Evolutionary conservation across 441 rosid species (phyloP).

Genomic region (Adansonia madagascariensis): DNA sequence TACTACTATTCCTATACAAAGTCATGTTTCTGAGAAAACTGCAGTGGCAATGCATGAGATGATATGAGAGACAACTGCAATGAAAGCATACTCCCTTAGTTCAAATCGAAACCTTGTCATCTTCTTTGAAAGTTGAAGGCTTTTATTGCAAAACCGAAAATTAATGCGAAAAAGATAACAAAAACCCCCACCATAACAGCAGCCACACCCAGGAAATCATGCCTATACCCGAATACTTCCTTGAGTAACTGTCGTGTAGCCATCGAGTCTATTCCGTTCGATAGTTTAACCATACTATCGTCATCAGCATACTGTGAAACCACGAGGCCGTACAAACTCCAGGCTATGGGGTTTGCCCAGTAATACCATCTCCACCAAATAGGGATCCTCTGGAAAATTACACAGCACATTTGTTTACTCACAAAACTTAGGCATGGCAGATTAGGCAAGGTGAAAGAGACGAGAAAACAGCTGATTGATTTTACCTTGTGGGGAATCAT

Average conservation of each 20-base stretch:
- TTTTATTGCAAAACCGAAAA: slow-evolving; percentile 84
- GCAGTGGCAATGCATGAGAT: background rate
- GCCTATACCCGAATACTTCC: slow-evolving; percentile 70
- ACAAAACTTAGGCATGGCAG: background rate
- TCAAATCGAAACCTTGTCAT: slow-evolving; percentile 38
- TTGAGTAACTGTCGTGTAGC: slow-evolving; percentile 56
- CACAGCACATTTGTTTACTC: background rate
- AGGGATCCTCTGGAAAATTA: slow-evolving; percentile 77
- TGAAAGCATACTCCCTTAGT: background rate
- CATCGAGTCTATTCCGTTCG: slow-evolving; percentile 53
- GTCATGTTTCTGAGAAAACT: slow-evolving; percentile 7
- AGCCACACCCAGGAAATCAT: slow-evolving; percentile 73
- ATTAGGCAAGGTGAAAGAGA: background rate
- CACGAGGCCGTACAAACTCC: slow-evolving; percentile 87
- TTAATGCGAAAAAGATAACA: slow-evolving; percentile 67
- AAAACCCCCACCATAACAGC: slow-evolving; percentile 76
- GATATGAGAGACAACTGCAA: slow-evolving; percentile 1
- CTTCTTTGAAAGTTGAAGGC: slow-evolving; percentile 94
- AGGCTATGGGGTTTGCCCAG: slow-evolving; percentile 97
- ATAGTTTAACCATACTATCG: slow-evolving; percentile 49
- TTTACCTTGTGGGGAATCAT: slow-evolving; percentile 95
- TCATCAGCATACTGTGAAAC: slow-evolving; percentile 84
- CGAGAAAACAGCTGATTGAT: background rate
- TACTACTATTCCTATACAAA: slow-evolving; percentile 2
- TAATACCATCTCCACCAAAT: slow-evolving; percentile 99